These are phyloP conservation scores for Crataegus laevigata DNA, from an alignment of 306 rosid genomes.

Conservation along the genomic window DNA sequence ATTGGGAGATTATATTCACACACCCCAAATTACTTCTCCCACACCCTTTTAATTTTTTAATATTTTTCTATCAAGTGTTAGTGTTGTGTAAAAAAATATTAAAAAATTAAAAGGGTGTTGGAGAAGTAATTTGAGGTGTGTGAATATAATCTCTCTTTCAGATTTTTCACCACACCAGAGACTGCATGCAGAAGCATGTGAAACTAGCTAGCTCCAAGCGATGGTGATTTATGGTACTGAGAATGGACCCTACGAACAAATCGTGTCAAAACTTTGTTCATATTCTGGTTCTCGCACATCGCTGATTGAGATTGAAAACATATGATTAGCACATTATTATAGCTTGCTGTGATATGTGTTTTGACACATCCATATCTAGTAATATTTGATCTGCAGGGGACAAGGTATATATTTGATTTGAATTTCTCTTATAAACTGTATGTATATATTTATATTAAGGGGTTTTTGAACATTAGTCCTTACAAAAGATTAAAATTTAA, in stretches of 20 bases:
- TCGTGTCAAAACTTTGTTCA: constrained; percentile 10
- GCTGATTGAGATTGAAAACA: constrained; percentile 6
- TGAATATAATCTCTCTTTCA: no score
- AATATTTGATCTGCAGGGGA: not conserved
- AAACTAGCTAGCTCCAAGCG: not conserved
- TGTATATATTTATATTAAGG: no score
- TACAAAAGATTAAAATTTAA: no score
- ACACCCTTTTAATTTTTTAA: no score
- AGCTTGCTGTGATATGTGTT: not conserved
- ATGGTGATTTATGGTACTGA: constrained; percentile 1
- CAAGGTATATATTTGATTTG: not conserved
- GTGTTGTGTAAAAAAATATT: no score
- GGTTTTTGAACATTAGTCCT: no score
- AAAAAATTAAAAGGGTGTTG: no score
- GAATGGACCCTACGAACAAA: constrained; percentile 5
- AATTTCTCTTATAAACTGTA: no score
- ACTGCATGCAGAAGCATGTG: not conserved
- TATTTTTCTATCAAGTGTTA: no score
- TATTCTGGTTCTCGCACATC: not conserved
- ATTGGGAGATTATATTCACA: no score
- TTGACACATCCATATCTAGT: not conserved
- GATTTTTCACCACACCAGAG: not conserved
- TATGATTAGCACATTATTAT: not conserved
- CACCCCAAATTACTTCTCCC: no score
- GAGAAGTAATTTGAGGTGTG: no score